Base-by-base conservation (phyloP, 306 rosid genomes). In the Trifolium dubium region DNA sequence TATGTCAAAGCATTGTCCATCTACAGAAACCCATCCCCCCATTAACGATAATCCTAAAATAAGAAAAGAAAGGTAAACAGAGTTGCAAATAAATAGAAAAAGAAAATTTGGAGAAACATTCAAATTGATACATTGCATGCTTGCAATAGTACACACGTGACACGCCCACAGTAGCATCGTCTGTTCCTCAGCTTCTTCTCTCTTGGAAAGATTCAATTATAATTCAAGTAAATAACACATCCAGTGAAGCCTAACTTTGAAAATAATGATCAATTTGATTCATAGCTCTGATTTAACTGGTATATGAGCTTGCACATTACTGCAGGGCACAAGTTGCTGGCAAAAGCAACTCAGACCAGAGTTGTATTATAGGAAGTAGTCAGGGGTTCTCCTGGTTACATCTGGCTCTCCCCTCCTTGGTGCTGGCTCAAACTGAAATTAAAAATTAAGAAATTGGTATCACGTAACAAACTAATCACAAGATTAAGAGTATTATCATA, bases 321-420 rank as follows among this genome's bases (percentile, higher is more conserved):
- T 61, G 79, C 68, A 77, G 46, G 66, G 84, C 66, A 50, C 73
- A 54, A 71, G 81, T 82, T 35, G 55, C 81, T 44, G 77, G 59
- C 11, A 72, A 68, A 64, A 83, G 86, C 86, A 55, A 73, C 85
- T 72, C 79, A 23, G 44, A 51, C 41, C 75, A 58, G 47, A 31
- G 68, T 41, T 44, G 68, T 56, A 76, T 90, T 85, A 93, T 81
- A 90, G 89, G 87, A 93, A 93, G 74, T 93, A 90, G 81, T 93
- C 96, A 46, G 97, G 98, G 60, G 98, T 90, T 86, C 97, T 89
- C 81, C 98, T 81, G 51, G 97, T 89, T 62, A 90, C 97, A 74
- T 93, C 98, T 40, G 98, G 98, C 76, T 90, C 98, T 71, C 98
- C 97, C 83, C 98, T 90, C 90, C 98, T 93, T 12, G 98, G 98